Evolutionary conservation across 441 rosid genomes (phyloP).

Genomic region (Macaranga tanarius): DNA sequence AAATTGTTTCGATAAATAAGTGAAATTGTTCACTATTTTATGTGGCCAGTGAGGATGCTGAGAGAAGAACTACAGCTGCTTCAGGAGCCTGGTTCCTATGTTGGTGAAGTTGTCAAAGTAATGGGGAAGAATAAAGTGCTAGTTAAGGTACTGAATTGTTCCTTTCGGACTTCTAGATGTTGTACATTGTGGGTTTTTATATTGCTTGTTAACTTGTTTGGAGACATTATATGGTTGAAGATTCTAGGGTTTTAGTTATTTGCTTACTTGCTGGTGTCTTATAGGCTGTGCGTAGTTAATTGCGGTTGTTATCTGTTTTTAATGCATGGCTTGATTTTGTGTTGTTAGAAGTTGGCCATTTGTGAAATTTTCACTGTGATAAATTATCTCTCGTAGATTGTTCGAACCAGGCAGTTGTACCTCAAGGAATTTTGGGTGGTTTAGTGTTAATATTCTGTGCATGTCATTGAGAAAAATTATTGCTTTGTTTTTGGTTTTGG

Average conservation of each 20-base stretch:
- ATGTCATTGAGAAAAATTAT: background rate
- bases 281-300: background rate
- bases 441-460: background rate
- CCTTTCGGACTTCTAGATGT: background rate
- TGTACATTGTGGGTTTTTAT: background rate
- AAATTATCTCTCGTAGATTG: background rate
- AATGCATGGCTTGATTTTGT: background rate
- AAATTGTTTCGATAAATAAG: background rate
- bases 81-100: constrained; percentile 98
- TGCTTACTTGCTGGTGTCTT: background rate
- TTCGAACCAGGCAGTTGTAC: background rate
- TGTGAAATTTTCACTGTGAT: background rate
- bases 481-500: background rate
- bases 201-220: background rate
- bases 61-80: constrained; percentile 94
- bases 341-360: background rate
- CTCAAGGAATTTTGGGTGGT: background rate
- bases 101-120: constrained; percentile 96
- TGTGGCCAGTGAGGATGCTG: constrained; percentile 75
- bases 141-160: constrained; percentile 63
- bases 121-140: constrained; percentile 98
- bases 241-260: background rate
- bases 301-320: background rate
- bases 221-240: background rate
- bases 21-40: background rate